A percentile compares a stretch with the other conserved stretches of the same genome.
Conservation (phyloP, 495 filamentous ascomycete species). For the Aspergillus coremiiformis region DNA sequence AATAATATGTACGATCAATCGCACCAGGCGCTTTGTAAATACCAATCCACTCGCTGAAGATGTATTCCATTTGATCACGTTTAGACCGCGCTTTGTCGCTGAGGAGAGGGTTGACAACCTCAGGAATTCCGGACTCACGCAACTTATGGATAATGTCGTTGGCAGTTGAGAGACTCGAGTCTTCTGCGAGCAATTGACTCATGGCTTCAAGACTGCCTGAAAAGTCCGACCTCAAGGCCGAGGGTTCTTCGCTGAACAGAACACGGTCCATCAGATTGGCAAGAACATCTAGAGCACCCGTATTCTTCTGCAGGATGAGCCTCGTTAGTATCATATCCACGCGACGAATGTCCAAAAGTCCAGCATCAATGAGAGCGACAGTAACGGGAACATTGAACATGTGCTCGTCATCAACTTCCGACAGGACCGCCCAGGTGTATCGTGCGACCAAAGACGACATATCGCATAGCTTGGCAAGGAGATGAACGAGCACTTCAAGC, state of each 20-base stretch:
- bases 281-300: conserved; percentile 65
- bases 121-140: conserved; percentile 51
- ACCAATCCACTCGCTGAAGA: conserved; percentile 89
- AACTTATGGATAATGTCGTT: conserved; percentile 68
- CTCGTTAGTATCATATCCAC: conserved; percentile 72
- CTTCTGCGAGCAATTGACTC: conserved; percentile 72
- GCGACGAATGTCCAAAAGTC: conserved; percentile 68
- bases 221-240: conserved; percentile 79
- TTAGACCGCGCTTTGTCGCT: conserved; percentile 47
- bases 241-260: conserved; percentile 65
- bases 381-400: conserved; percentile 75
- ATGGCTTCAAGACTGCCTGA: conserved; percentile 72
- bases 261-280: conserved; percentile 66
- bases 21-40: conserved; percentile 67
- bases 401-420: conserved; percentile 61
- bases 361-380: conserved; percentile 62
- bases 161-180: conserved; percentile 55
- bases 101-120: conserved; percentile 39
- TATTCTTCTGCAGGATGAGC: conserved; percentile 59
- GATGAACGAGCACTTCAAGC: conserved; percentile 73
- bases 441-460: conserved; percentile 66
- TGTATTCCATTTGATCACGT: conserved; percentile 81
- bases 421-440: conserved; percentile 57
- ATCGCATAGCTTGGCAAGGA: conserved; percentile 74
- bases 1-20: conserved; percentile 58